Base-by-base conservation (phyloP, 1,284 basidiomycete species). In the Bondarzewia mesenterica region DNA sequence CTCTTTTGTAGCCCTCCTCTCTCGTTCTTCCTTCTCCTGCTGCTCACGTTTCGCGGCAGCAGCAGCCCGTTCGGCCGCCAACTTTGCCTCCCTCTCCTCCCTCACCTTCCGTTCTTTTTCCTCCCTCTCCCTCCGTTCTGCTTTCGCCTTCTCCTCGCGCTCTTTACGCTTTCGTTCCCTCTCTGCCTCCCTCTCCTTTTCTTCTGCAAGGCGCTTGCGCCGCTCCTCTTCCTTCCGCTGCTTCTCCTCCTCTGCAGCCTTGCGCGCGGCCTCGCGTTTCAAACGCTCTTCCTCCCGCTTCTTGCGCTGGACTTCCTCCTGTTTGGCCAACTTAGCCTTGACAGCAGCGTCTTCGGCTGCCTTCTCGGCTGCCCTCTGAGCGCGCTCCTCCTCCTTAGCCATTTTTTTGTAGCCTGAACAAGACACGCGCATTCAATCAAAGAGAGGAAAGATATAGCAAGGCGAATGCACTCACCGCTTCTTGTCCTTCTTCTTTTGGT, bases 401-500 rank as follows among this genome's bases (percentile, higher is more conserved):
- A 82, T 75, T 69, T 94, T n/a, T 95, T 70, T 94, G 91, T 64
- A 80, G 81, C 68, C 93, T 95, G 58, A 32, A 51, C 12, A n/a
- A 43, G 41, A 43, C 49, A 48, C 22, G 22, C 7, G 15, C 18
- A 10, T 32, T 40, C 48, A 12, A 23, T 32, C 32, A 45, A 16
- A 22, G 20, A 18, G 12, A 20, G 2, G n/a, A n/a, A n/a, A 41
- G 20, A 5, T 3, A 26, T 10, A 26, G 16, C n/a, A 44, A 20
- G 38, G 40, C 48, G 44, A 43, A 40, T 20, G 7, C 1, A 61
- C 77, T 26, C 57, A 91, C 89, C 74, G 83, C 74, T 89, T 90
- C 83, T 95, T 95, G 65, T 95, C 93, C 75, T 98, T 98, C 81
- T 98, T 98, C 76, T 93, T 94, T 78, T 97, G 91, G 67, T 93